A percentile compares a stretch with the other conserved stretches of the same genome.
phyloP scores from a whole-genome alignment of 78 protist species.

The Dictyostelium capitatum region DNA sequence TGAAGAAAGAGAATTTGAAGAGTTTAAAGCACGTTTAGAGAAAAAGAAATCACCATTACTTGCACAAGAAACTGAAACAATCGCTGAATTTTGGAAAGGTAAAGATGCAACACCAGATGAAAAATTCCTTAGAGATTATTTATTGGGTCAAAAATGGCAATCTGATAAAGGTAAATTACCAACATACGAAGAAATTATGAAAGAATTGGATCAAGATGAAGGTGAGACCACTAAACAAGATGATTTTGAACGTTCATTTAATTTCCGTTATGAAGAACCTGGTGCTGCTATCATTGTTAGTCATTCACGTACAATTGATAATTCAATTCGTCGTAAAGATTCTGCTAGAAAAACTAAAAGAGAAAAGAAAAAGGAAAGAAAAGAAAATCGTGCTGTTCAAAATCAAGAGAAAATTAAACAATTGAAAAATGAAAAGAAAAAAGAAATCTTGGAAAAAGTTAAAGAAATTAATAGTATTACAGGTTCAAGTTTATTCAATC shows the following conservation, averaged over 20 bases:
- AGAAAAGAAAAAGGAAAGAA: slow-evolving; percentile 26
- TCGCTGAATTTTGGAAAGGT: slow-evolving; percentile 41
- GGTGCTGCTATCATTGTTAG: slow-evolving; percentile 48
- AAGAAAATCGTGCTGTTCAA: slow-evolving; percentile 2
- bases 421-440: slow-evolving; percentile 67
- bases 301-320: slow-evolving; percentile 26
- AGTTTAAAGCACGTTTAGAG: slow-evolving; percentile 23
- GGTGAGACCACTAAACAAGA: slow-evolving; percentile 42
- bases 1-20: slow-evolving; percentile 59
- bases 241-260: slow-evolving; percentile 34
- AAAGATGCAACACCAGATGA: slow-evolving; percentile 23
- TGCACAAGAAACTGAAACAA: not conserved
- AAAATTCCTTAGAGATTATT: slow-evolving; percentile 75
- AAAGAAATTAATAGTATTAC: slow-evolving; percentile 73
- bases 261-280: slow-evolving; percentile 69
- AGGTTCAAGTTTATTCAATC: slow-evolving; percentile 47
- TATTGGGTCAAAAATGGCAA: slow-evolving; percentile 79
- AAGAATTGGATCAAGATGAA: slow-evolving; percentile 62
- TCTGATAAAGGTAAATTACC: slow-evolving; percentile 48
- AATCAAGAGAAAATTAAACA: slow-evolving; percentile 62
- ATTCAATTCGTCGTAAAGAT: slow-evolving; percentile 50
- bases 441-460: slow-evolving; percentile 71
- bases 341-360: slow-evolving; percentile 32
- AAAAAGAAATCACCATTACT: slow-evolving; percentile 1
- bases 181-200: slow-evolving; percentile 60